These are phyloP conservation scores for Pleurotus giganteus DNA, from an alignment of 768 basidiomycete genomes.

Conservation along the genomic window DNA sequence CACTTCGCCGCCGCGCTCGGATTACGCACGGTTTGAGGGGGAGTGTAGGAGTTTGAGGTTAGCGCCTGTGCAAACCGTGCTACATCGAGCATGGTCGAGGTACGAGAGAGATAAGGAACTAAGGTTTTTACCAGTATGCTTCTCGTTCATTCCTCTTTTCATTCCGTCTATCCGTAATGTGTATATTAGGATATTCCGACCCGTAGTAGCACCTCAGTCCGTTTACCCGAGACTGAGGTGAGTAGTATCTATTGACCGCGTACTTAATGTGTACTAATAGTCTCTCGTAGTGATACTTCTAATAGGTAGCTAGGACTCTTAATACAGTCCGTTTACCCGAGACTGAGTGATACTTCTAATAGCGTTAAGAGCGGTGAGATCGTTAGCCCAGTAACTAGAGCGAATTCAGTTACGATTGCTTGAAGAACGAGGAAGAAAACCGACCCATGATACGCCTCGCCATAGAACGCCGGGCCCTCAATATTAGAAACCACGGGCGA, in stretches of 20 bases:
- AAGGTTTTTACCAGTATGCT: no score
- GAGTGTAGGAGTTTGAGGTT: slow-evolving; percentile 3
- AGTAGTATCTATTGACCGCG: no score
- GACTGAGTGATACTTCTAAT: background rate
- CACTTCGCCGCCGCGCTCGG: slow-evolving; percentile 9
- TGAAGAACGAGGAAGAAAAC: slow-evolving; percentile 23
- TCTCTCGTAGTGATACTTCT: background rate
- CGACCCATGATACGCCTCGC: slow-evolving; percentile 74
- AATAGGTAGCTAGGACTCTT: background rate
- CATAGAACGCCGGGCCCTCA: slow-evolving; percentile 55
- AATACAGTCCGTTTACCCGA: background rate
- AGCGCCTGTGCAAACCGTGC: background rate
- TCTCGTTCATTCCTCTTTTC: background rate
- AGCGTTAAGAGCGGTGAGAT: slow-evolving; percentile 53
- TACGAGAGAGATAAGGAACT: background rate
- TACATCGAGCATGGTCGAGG: background rate
- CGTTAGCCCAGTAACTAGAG: slow-evolving; percentile 40
- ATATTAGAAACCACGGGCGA: slow-evolving; percentile 69
- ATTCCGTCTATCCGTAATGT: background rate
- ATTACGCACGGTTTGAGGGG: slow-evolving; percentile 6
- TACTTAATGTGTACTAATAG: background rate
- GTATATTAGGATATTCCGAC: background rate
- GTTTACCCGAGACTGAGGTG: background rate
- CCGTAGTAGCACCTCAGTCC: background rate
- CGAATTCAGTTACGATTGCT: background rate